Evolutionary conservation across 495 filamentous ascomycete genomes (phyloP).

Genomic region (Collariella sp.): DNA sequence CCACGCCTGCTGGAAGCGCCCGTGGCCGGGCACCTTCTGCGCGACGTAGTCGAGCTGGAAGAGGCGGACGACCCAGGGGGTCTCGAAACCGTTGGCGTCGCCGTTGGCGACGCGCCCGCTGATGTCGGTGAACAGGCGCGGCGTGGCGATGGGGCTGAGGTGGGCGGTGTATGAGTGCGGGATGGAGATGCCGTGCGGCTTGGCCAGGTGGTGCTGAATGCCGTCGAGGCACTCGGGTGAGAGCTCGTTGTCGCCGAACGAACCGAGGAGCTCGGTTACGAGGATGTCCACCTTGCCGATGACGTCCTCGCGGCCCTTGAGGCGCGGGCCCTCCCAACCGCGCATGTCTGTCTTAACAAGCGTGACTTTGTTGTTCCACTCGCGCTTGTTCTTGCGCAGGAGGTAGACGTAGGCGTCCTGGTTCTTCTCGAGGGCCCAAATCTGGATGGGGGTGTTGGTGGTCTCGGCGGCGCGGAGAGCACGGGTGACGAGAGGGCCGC

Average conservation of each 20-base stretch:
- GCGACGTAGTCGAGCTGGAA: slow-evolving; percentile 78
- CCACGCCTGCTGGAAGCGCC: slow-evolving; percentile 60
- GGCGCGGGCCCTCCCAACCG: slow-evolving; percentile 73
- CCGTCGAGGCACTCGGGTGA: slow-evolving; percentile 58
- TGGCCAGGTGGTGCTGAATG: slow-evolving; percentile 73
- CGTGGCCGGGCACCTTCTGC: slow-evolving; percentile 43
- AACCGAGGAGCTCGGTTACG: slow-evolving; percentile 86
- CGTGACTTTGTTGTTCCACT: slow-evolving; percentile 67
- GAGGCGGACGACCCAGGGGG: slow-evolving; percentile 85
- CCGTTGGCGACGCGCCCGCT: slow-evolving; percentile 40
- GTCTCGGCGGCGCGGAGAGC: slow-evolving; percentile 67
- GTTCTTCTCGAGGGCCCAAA: slow-evolving; percentile 97
- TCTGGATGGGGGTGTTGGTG: slow-evolving; percentile 67
- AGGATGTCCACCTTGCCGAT: slow-evolving; percentile 76
- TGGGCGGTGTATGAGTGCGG: slow-evolving; percentile 87
- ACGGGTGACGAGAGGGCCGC: slow-evolving; percentile 82
- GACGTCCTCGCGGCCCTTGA: slow-evolving; percentile 18
- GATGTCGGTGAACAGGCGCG: slow-evolving; percentile 76
- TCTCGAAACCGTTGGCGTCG: slow-evolving; percentile 75
- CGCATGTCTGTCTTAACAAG: slow-evolving; percentile 97
- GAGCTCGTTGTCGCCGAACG: slow-evolving; percentile 85
- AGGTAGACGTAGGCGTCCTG: slow-evolving; percentile 93
- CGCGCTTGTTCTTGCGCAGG: slow-evolving; percentile 67
- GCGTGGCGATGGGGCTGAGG: slow-evolving; percentile 81
- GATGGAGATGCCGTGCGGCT: slow-evolving; percentile 77